Evolutionary conservation across 1,284 basidiomycete genomes (phyloP).

Genomic region (Mrakiaceae sp.): DNA sequence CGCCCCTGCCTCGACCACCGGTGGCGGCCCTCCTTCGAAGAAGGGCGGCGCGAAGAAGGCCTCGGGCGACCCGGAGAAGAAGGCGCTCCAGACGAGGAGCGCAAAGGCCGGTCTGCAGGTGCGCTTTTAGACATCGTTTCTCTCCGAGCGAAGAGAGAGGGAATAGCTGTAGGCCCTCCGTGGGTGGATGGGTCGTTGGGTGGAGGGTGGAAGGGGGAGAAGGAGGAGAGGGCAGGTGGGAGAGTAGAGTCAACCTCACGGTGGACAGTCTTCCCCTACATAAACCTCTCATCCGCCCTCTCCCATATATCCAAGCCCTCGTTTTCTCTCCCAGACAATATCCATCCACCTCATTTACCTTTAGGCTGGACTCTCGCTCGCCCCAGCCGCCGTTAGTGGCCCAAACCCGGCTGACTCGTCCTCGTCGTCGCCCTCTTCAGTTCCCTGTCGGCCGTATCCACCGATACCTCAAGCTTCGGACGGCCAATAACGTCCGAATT

Average conservation of each 20-base stretch:
- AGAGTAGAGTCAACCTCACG: not conserved
- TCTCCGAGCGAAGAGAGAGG: not conserved
- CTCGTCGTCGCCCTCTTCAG: constrained; percentile 35
- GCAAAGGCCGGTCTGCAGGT: constrained; percentile 77
- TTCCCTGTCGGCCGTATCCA: constrained; percentile 91
- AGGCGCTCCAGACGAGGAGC: constrained; percentile 54
- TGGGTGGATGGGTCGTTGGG: not conserved
- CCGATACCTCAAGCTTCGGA: constrained; percentile 84
- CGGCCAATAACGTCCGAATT: constrained; percentile 68
- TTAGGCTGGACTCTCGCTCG: not conserved
- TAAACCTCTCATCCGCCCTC: too few species aligned
- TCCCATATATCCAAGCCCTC: too few species aligned
- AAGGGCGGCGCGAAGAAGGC: too few species aligned
- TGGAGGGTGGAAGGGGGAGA: not conserved
- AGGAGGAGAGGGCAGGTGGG: not conserved
- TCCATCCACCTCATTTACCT: not conserved
- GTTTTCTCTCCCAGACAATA: too few species aligned
- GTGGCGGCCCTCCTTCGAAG: too few species aligned
- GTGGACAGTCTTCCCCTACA: too few species aligned
- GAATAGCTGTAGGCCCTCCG: too few species aligned
- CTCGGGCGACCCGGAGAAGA: constrained; percentile 24
- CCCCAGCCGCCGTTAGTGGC: not conserved
- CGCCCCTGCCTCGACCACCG: too few species aligned
- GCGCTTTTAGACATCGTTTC: constrained; percentile 24
- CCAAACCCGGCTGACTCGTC: not conserved